Evolutionary conservation across 2,329 filamentous ascomycete genomes (phyloP), one percentile per base, ranked within the genome.

Genomic region (Myriosclerotinia scirpicola): DNA sequence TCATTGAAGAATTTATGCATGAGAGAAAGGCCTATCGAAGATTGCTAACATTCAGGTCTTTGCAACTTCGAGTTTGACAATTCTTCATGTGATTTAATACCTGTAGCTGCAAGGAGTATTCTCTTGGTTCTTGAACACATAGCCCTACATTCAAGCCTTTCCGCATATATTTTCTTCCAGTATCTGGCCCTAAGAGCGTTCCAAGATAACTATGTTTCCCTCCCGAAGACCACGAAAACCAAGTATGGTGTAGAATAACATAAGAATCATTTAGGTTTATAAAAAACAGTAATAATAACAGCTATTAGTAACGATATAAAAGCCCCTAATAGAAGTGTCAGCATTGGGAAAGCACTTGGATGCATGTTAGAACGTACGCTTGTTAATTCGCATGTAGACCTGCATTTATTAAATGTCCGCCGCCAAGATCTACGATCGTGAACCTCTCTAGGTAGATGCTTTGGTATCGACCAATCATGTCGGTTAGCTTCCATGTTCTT

Each of bases 1-100:
- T 60, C 62, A 74, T 64, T 73, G 61, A 69, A n/a, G 34, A 5
- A 1, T 26, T 1, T 20, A 38, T 61, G 14, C 20, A 26, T 14
- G 14, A 48, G 44, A 26, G 8, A 15, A 36, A 50, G 44, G 4
- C 30, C 20, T 26, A 38, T 46, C 20, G 11, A 30, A 59, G 5
- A 2, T n/a, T 46, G 12, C 5, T 1, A 9, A 15, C n/a, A 46
- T 26, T 36, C 11, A 8, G 14, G 14, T 17, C 7, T 20, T 50
- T 22, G 34, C 1, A 15, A 38, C 26, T 60, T 6, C 9, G 6
- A 22, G 3, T 8, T 17, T 36, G 12, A n/a, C 5, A 5, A 50
- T 46, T 9, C 44, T 38, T 6, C 12, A 60, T 22, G 1, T 38
- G 7, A 38, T 17, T 46, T 14, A 5, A 26, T 17, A 5, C 38